A percentile compares a stretch with the other conserved stretches of the same genome.
phyloP scores from a whole-genome alignment of 163 green algal species.

The Scenedesmus sp. region DNA sequence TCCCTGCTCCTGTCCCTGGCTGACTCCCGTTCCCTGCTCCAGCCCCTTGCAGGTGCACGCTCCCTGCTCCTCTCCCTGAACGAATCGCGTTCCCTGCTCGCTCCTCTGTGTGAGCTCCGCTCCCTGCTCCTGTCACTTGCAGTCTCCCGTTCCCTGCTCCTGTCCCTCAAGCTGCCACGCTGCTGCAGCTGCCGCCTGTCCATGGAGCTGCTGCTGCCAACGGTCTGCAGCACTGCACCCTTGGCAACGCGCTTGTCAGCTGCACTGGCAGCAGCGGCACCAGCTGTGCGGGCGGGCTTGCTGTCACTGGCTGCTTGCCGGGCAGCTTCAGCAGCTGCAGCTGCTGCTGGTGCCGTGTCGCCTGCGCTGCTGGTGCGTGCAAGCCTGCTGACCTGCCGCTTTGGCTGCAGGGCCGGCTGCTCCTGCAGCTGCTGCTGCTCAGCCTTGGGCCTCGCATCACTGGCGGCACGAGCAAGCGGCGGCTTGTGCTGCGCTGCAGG shows the following conservation, averaged over 20 bases:
- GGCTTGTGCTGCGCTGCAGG: not conserved
- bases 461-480: constrained; percentile 1
- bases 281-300: not conserved
- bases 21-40: not conserved
- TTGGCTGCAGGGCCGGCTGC: not conserved
- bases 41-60: not conserved
- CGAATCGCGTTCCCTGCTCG: constrained; percentile 8
- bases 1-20: constrained; percentile 4
- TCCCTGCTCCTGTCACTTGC: not conserved
- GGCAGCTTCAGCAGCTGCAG: not conserved
- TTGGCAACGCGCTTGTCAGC: not conserved
- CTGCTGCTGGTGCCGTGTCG: not conserved
- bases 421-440: constrained; percentile 25
- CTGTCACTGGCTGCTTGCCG: not conserved
- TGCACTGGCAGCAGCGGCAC: not conserved
- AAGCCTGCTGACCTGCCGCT: constrained; percentile 3
- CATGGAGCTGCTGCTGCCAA: not conserved
- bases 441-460: not conserved
- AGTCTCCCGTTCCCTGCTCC: not conserved
- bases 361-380: constrained; percentile 14
- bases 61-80: not conserved
- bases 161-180: not conserved
- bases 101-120: not conserved
- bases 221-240: not conserved
- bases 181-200: constrained; percentile 33